Evolutionary conservation across 164 flowering plant species (phyloP), one percentile per base, ranked within the genome.

Genomic region (Aristolochia californica): DNA sequence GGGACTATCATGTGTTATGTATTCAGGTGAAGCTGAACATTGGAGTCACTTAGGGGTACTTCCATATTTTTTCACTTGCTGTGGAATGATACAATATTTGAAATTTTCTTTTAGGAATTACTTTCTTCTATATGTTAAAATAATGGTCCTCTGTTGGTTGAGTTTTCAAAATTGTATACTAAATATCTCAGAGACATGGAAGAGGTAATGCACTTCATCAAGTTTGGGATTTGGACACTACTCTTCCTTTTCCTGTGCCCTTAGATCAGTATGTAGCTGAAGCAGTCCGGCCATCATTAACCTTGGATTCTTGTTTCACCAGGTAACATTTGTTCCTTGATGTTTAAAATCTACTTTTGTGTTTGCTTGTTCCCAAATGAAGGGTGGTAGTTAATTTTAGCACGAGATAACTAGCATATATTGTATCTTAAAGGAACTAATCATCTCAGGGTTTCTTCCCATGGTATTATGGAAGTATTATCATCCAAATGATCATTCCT

Each of bases 1-100:
- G 97, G 99, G 99, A 93, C 78, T 93, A 93, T 64, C 97, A 93
- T 75, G 95, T 83, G 57, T 73, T 91, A 49, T 91, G 98, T 68
- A 57, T 91, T 62, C 95, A 91, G 91, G 98, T 88, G 65, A 71
- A 51, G 57, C 12, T 20, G 51, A 21, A 48, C 40, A 15, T 50
- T 20, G 40, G 40, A 34, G 40, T 34, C 40, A 34, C 40, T 28
- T 28, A 28, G 30, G n/a, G 30, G 30, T 28, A 28, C 30, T 34
- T 34, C 40, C 40, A 34, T 2, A 28, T 34, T 34, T 34, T 34
- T 34, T 34, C 4, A 34, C 40, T 34, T 56, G 14, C 30, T 43
- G 22, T 14, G 43, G 45, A 25, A 15, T 26, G 44, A 43, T n/a
- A 2, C 10, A 54, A 43, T 9, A 45, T 3, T 3, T 22, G 14